A percentile compares a stretch with the other conserved stretches of the same genome.
Evolutionary conservation across 768 basidiomycete species (phyloP).

Genomic region (Albatrellus ellisii): DNA sequence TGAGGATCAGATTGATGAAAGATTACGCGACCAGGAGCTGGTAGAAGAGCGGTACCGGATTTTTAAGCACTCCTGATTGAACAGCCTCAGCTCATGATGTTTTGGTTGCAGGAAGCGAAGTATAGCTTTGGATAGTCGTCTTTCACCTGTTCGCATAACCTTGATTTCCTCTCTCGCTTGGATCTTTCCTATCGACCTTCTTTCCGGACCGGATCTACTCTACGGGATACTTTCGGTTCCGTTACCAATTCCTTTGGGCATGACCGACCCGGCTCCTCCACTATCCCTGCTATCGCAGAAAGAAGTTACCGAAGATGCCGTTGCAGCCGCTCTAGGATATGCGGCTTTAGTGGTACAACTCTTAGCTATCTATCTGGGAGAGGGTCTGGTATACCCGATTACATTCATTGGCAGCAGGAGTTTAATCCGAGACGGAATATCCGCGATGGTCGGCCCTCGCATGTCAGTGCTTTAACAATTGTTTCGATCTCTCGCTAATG

Average conservation of each 20-base stretch:
- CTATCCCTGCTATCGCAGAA: conserved; percentile 49
- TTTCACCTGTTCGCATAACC: conserved; percentile 43
- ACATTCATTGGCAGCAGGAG: conserved; percentile 86
- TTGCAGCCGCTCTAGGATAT: conserved; percentile 86
- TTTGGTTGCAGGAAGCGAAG: conserved; percentile 30
- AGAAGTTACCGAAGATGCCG: conserved; percentile 69
- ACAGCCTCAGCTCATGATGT: conserved; percentile 1
- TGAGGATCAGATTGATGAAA: not conserved
- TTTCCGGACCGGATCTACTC: conserved; percentile 73
- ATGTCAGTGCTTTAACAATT: conserved; percentile 41
- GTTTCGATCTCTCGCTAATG: not conserved
- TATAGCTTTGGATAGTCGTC: conserved; percentile 30
- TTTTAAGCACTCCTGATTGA: conserved; percentile 3
- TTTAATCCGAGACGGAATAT: conserved; percentile 84
- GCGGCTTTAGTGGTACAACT: conserved; percentile 79
- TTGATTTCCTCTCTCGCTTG: conserved; percentile 58
- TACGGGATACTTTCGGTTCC: conserved; percentile 81
- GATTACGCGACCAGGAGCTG: conserved; percentile 19
- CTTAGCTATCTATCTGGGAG: conserved; percentile 66
- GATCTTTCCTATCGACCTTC: conserved; percentile 85
- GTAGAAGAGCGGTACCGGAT: conserved; percentile 19
- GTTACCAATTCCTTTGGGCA: conserved; percentile 72
- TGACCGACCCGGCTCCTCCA: conserved; percentile 78
- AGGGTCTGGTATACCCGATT: conserved; percentile 74
- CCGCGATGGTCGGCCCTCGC: conserved; percentile 89